phyloP scores from a whole-genome alignment of 2,329 filamentous ascomycete genomes.

The Alternaria sp. region DNA sequence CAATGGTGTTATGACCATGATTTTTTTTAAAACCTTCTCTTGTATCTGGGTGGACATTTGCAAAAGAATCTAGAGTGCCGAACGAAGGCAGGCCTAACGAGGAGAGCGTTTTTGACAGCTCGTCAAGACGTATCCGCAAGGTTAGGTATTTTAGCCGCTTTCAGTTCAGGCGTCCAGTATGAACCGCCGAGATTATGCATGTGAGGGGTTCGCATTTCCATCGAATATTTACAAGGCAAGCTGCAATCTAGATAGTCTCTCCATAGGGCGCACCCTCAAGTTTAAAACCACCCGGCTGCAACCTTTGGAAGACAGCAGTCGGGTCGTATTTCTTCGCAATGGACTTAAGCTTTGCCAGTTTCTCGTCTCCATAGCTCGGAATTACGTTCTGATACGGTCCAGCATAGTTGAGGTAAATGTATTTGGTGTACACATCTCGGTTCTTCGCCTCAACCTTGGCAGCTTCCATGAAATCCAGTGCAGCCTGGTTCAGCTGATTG shows the following conservation, averaged over 20 bases:
- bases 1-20: background rate
- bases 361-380: conserved; percentile 52
- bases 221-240: background rate
- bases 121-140: background rate
- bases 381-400: conserved; percentile 54
- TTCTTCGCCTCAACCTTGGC: conserved; percentile 23
- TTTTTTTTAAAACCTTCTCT: background rate
- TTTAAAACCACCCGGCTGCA: conserved; percentile 33
- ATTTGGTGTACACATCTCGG: conserved; percentile 29
- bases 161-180: background rate
- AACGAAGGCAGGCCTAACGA: background rate
- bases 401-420: conserved; percentile 60
- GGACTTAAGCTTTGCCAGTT: conserved; percentile 33
- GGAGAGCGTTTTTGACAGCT: background rate
- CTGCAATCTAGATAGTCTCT: background rate
- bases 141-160: background rate
- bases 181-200: background rate
- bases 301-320: conserved; percentile 27
- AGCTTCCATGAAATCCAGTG: conserved; percentile 18
- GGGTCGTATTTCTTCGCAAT: conserved; percentile 35
- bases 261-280: conserved; percentile 27
- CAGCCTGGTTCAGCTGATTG: conserved; percentile 18
- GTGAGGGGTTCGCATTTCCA: background rate
- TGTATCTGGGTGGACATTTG: background rate
- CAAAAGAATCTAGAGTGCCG: background rate